A percentile compares a stretch with the other conserved stretches of the same genome.
Conservation (phyloP, 1,284 basidiomycete species). For the Microbotryomycetes sp. region DNA sequence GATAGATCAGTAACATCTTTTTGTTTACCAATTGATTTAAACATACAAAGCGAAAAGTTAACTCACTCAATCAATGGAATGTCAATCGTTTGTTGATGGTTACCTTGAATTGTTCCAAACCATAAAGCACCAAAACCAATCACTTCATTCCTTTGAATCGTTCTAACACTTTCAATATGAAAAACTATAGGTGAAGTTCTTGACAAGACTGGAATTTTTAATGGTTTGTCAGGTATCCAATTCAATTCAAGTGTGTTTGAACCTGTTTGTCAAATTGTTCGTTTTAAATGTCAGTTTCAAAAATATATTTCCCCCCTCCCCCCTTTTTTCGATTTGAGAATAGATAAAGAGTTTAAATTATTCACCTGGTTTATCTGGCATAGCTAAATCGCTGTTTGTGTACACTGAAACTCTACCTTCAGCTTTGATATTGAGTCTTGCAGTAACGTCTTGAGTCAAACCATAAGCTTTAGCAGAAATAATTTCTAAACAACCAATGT, state of each 20-base stretch:
- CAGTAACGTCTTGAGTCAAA: background rate
- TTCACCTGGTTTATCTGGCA: background rate
- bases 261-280: background rate
- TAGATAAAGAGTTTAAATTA: background rate
- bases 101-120: background rate
- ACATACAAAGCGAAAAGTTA: background rate
- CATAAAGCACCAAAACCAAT: background rate
- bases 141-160: background rate
- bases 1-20: no score
- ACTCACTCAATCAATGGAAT: background rate
- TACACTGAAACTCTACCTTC: background rate
- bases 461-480: background rate
- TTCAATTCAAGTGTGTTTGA: background rate
- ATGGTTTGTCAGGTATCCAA: background rate
- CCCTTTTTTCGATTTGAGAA: background rate
- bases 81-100: background rate
- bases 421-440: background rate
- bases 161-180: background rate
- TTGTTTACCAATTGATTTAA: background rate
- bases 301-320: background rate
- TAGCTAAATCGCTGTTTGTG: background rate
- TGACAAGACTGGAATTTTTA: background rate
- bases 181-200: background rate
- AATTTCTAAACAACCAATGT: slow-evolving; percentile 13
- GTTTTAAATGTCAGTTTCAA: background rate